Conservation (phyloP, 345 rosid genomes). For the Triadica sebifera region DNA sequence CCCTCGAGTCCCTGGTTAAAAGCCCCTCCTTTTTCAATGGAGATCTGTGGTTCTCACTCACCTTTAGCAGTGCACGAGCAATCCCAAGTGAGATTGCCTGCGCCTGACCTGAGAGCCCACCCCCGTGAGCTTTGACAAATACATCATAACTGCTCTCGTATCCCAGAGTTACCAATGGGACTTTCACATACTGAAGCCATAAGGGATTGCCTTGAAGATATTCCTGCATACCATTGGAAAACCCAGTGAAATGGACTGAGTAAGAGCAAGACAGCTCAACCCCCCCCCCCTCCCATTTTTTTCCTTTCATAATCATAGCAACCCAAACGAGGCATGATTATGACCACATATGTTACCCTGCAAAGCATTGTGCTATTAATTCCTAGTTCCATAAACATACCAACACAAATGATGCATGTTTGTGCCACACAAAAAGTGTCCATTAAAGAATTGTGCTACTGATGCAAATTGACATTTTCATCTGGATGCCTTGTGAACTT, state of each 20-base stretch:
- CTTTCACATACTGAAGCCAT: conserved; percentile 86
- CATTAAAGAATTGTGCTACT: too few relatives aligned
- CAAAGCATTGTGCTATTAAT: not conserved
- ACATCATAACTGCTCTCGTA: conserved; percentile 81
- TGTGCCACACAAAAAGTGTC: not conserved
- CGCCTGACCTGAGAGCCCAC: conserved; percentile 95
- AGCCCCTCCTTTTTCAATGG: conserved; percentile 82
- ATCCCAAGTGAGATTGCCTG: conserved; percentile 89
- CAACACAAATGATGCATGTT: not conserved
- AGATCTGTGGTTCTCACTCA: conserved; percentile 63
- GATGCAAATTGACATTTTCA: not conserved
- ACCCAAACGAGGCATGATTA: not conserved
- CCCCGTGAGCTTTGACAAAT: conserved; percentile 91
- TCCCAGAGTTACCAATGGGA: conserved; percentile 73
- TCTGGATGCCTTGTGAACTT: not conserved
- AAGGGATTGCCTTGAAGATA: conserved; percentile 92
- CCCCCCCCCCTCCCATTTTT: too few relatives aligned
- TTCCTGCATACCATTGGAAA: conserved; percentile 48
- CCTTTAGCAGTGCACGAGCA: conserved; percentile 86
- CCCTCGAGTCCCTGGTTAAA: conserved; percentile 80
- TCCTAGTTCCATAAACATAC: not conserved
- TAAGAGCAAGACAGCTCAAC: not conserved
- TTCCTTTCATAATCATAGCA: not conserved
- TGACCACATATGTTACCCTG: not conserved
- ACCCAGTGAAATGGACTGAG: not conserved